Evolutionary conservation across 169 alveolate genomes (phyloP).

Genomic region (Cystoisospora suis): DNA sequence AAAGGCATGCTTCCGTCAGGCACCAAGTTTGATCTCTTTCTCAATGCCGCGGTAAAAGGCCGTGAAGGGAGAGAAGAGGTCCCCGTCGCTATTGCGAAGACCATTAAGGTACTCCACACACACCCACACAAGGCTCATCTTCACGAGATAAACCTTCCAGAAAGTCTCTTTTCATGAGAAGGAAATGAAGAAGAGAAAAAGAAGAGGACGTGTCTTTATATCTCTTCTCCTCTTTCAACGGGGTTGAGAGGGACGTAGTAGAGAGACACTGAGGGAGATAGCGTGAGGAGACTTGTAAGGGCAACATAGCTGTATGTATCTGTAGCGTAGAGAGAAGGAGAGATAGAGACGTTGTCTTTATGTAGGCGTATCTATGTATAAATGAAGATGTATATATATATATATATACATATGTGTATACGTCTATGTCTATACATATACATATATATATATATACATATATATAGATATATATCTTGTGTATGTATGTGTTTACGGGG

Average conservation of each 20-base stretch:
- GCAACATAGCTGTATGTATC: not conserved
- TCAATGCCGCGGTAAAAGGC: not conserved
- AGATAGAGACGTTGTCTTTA: not conserved
- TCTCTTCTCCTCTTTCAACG: too few relatives aligned
- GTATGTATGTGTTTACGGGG: not conserved
- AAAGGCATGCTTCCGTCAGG: slow-evolving; percentile 57
- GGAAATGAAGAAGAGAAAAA: too few relatives aligned
- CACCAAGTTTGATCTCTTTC: slow-evolving; percentile 5
- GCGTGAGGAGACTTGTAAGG: too few relatives aligned
- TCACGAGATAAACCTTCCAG: too few relatives aligned
- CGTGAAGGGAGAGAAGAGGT: slow-evolving; percentile 21
- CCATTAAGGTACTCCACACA: slow-evolving; percentile 26
- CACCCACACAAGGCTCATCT: not conserved
- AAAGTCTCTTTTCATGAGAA: too few relatives aligned
- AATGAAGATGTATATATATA: not conserved
- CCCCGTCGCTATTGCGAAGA: slow-evolving; percentile 37
- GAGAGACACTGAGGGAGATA: too few relatives aligned
- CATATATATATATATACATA: not conserved
- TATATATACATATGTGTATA: too few relatives aligned
- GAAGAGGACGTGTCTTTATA: too few relatives aligned
- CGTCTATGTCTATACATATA: not conserved
- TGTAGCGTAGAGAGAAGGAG: not conserved
- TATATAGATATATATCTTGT: not conserved
- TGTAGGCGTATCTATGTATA: not conserved
- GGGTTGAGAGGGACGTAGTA: too few relatives aligned